Evolutionary conservation across 2,329 filamentous ascomycete species (phyloP), one percentile per base, ranked within the genome.

Genomic region (Fusarium haematococcum): DNA sequence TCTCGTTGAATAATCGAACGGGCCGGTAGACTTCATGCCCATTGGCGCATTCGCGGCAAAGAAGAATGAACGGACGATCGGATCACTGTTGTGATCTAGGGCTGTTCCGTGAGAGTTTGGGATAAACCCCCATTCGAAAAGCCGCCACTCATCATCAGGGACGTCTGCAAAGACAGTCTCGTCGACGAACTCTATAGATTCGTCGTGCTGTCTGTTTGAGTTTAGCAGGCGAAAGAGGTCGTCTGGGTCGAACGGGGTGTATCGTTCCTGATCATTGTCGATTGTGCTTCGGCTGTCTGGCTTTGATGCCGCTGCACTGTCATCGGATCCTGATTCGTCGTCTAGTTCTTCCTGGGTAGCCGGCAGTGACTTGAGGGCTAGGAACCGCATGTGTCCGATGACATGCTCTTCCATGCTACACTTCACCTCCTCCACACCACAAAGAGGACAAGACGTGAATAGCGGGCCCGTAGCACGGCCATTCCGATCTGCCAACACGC

Each of bases 341-440:
- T 60, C 25, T 0, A 5, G 6, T 8, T 69, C 63, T 56, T 65
- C 30, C 8, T 23, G n/a, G 25, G 45, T 59, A 9, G 35, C 23
- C 4, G 70, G 70, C 3, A 73, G 59, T 1, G 68, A 70, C n/a
- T 68, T 68, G 9, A 73, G 62, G 4, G 70, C 70, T 1, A 73
- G 39, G 30, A 25, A 57, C 23, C 65, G 35, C 45, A 73, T 37
- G 9, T 73, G 70, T 27, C 65, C 65, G 0, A 52, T n/a, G 32
- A 73, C 25, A 32, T 73, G 68, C 18, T 68, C 58, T 23, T 68
- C 58, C 6, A 73, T 39, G 1, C 43, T 8, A 14, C 45, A 56
- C 2, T 65, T 33, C 1, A 39, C 39, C 4, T 65, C 37, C 4
- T 62, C 39, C 9, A 25, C 5, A 2, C 61, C 39, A 20, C 68